These are phyloP conservation scores for Aspergillus sp. DNA, from an alignment of 2,329 filamentous ascomycete genomes.

Conservation along the genomic window DNA sequence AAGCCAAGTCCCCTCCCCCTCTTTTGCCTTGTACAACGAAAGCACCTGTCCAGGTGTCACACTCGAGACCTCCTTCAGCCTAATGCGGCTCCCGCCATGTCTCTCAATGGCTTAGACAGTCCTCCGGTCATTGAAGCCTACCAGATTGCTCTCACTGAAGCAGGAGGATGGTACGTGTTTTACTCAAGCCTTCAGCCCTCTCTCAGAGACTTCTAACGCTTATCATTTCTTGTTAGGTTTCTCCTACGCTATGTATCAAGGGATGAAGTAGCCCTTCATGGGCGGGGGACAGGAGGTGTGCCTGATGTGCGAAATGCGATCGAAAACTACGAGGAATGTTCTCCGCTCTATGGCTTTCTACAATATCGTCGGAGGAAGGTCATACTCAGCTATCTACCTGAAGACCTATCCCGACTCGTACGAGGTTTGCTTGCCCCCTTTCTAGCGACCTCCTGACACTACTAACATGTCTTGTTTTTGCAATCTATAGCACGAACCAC, in stretches of 20 bases:
- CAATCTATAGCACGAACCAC: conserved; percentile 69
- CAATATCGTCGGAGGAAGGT: conserved; percentile 88
- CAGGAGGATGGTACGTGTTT: conserved; percentile 83
- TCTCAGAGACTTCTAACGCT: not conserved
- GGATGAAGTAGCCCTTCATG: conserved; percentile 80
- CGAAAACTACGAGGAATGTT: conserved; percentile 75
- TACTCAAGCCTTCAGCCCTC: not conserved
- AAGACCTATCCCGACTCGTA: conserved; percentile 83
- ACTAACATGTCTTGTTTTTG: conserved; percentile 11
- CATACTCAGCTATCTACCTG: conserved; percentile 87
- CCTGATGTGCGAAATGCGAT: conserved; percentile 79
- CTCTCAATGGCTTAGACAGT: conserved; percentile 90
- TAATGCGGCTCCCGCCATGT: conserved; percentile 63
- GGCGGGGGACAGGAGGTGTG: conserved; percentile 76
- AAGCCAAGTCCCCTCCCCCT: conserved; percentile 12
- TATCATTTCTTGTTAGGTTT: conserved; percentile 63
- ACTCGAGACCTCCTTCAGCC: conserved; percentile 5
- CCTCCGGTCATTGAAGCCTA: conserved; percentile 79
- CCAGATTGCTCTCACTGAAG: conserved; percentile 74
- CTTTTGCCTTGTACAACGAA: conserved; percentile 11
- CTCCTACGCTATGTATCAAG: conserved; percentile 86
- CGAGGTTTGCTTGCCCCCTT: conserved; percentile 67
- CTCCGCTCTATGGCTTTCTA: conserved; percentile 88
- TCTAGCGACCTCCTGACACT: not conserved
- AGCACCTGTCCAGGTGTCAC: conserved; percentile 15